Conservation (phyloP, 2,329 filamentous ascomycete genomes). For the Xylariaceae sp. region DNA sequence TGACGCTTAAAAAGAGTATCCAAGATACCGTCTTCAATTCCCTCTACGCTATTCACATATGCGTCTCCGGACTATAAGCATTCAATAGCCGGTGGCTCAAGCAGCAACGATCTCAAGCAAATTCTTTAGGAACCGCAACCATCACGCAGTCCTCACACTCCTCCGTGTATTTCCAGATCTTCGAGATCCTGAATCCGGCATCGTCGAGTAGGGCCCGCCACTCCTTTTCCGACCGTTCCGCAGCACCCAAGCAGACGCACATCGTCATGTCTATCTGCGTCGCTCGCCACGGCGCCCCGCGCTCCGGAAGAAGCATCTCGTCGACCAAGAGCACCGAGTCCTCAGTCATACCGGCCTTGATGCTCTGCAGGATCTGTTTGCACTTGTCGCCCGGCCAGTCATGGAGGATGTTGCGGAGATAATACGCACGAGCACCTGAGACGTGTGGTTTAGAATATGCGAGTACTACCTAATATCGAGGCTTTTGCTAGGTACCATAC, state of each 20-base stretch:
- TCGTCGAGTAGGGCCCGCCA: constrained; percentile 17
- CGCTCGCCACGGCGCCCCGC: constrained; percentile 10
- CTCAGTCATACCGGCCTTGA: too few relatives aligned
- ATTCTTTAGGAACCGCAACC: constrained; percentile 1
- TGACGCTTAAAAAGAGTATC: too few relatives aligned
- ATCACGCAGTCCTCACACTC: constrained; percentile 15
- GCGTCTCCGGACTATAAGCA: too few relatives aligned
- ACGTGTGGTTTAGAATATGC: too few relatives aligned
- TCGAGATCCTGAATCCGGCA: constrained; percentile 12
- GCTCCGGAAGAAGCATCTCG: constrained; percentile 25
- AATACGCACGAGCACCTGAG: constrained; percentile 30
- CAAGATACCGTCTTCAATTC: too few relatives aligned
- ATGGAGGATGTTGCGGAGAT: constrained; percentile 37
- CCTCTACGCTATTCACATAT: too few relatives aligned
- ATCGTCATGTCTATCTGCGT: constrained; percentile 24
- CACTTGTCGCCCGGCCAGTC: constrained; percentile 40
- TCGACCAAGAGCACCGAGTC: constrained; percentile 9
- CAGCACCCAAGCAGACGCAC: constrained; percentile 5
- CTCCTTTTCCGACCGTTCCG: constrained; percentile 12
- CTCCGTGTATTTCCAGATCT: constrained; percentile 19
- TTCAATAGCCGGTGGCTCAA: too few relatives aligned
- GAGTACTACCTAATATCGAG: too few relatives aligned
- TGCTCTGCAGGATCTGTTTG: too few relatives aligned
- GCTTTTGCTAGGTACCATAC: not conserved
- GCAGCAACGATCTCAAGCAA: not conserved